These are phyloP conservation scores for Hemerocallis citrina DNA, from an alignment of 106 monocot species.

Conservation along the genomic window DNA sequence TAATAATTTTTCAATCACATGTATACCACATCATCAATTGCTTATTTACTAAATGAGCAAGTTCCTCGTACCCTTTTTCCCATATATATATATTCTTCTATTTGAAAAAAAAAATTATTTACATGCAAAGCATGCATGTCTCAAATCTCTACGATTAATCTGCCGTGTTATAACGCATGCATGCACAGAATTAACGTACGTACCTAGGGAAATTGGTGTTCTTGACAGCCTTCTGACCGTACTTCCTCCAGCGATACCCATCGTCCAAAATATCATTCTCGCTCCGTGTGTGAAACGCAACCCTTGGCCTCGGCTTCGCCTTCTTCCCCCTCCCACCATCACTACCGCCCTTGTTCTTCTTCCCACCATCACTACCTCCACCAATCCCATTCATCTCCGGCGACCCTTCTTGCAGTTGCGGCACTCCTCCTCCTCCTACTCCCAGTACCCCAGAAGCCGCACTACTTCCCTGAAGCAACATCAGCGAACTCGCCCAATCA, in stretches of 20 bases:
- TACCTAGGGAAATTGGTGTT: constrained; percentile 6
- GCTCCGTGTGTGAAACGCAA: constrained; percentile 11
- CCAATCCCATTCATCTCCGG: background rate
- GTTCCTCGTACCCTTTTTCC: too few relatives aligned
- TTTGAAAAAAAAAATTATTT: too few relatives aligned
- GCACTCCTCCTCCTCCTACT: too few relatives aligned
- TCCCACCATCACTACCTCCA: background rate
- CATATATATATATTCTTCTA: too few relatives aligned
- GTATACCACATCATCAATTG: too few relatives aligned
- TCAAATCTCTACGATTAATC: too few relatives aligned
- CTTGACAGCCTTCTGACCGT: constrained; percentile 14
- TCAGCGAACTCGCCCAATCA: background rate
- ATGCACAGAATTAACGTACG: too few relatives aligned
- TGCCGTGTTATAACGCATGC: too few relatives aligned
- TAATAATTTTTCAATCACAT: too few relatives aligned
- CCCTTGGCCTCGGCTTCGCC: constrained; percentile 4
- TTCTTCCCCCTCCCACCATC: constrained; percentile 3
- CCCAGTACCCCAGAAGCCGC: background rate
- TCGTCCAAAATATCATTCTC: constrained; percentile 10
- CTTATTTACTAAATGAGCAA: too few relatives aligned
- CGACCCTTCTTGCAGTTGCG: background rate
- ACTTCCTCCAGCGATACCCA: constrained; percentile 11
- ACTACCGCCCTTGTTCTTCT: too few relatives aligned
- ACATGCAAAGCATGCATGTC: too few relatives aligned
- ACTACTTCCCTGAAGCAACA: background rate